phyloP scores from a whole-genome alignment of 768 basidiomycete species.

The Pilatotrama ljubarskyi region DNA sequence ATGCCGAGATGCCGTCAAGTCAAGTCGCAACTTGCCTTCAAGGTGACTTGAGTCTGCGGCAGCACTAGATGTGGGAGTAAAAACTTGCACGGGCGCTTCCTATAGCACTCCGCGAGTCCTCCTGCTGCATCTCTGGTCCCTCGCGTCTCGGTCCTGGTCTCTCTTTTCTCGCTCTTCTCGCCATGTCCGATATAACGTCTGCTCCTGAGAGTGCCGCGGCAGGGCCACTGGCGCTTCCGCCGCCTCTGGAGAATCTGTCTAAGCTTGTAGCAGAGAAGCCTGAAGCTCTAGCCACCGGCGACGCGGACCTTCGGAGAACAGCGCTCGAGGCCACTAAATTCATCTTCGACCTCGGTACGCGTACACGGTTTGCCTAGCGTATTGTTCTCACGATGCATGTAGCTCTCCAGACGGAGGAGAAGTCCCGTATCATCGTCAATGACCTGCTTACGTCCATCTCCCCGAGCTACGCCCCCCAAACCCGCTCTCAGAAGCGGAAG shows the following conservation, averaged over 20 bases:
- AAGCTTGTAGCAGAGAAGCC: constrained; percentile 53
- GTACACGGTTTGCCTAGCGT: constrained; percentile 6
- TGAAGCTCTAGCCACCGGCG: constrained; percentile 57
- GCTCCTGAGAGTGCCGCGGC: background rate
- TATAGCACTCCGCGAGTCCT: background rate
- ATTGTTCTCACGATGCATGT: constrained; percentile 3
- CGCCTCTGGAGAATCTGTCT: constrained; percentile 51
- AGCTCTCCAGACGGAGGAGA: constrained; percentile 70
- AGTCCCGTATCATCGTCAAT: constrained; percentile 63
- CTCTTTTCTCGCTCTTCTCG: background rate
- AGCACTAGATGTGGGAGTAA: constrained; percentile 13
- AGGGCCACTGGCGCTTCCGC: constrained; percentile 31
- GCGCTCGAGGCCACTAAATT: constrained; percentile 72
- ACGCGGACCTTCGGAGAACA: constrained; percentile 50
- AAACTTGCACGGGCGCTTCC: constrained; percentile 15
- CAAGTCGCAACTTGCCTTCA: too few species aligned
- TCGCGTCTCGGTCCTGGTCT: background rate
- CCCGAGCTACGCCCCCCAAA: constrained; percentile 69
- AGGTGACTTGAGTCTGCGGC: too few species aligned
- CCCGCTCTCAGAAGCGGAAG: constrained; percentile 65
- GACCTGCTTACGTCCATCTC: constrained; percentile 67
- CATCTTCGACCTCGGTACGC: constrained; percentile 74
- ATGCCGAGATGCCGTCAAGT: too few species aligned
- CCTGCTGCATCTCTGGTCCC: background rate
- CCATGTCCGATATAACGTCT: background rate